Conservation (phyloP, 1,139 yeast genomes). For the Pichia sp. region DNA sequence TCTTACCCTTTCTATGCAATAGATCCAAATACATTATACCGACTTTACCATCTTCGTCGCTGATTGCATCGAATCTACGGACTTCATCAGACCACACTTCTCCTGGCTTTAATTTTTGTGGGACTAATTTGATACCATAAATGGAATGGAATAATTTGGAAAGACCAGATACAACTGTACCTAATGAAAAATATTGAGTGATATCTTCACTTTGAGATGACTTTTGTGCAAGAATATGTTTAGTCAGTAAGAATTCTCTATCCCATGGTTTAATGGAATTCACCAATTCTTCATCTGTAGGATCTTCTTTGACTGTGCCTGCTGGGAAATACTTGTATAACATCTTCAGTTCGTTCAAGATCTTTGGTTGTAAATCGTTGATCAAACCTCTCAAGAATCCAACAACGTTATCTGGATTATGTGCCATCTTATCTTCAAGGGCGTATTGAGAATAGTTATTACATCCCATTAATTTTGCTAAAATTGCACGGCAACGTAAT, state of each 20-base stretch:
- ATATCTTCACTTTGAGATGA: conserved; percentile 41
- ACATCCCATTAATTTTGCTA: conserved; percentile 76
- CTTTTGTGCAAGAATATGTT: conserved; percentile 33
- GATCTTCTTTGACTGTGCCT: conserved; percentile 29
- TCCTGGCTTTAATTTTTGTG: conserved; percentile 51
- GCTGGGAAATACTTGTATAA: conserved; percentile 26
- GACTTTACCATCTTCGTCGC: conserved; percentile 54
- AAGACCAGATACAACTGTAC: conserved; percentile 83
- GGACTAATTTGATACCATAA: conserved; percentile 74
- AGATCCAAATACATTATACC: conserved; percentile 72
- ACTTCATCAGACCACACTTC: conserved; percentile 95
- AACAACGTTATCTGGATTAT: conserved; percentile 70
- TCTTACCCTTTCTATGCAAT: conserved; percentile 60
- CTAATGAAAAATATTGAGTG: conserved; percentile 73
- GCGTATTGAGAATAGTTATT: conserved; percentile 77
- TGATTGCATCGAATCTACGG: conserved; percentile 70
- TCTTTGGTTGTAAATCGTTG: conserved; percentile 48
- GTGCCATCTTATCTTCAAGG: conserved; percentile 88
- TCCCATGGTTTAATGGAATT: conserved; percentile 82
- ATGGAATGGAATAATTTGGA: conserved; percentile 66
- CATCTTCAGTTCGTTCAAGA: conserved; percentile 55
- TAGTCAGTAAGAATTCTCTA: conserved; percentile 64
- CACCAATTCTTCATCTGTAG: conserved; percentile 39
- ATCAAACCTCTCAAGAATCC: conserved; percentile 66
- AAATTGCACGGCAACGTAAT: conserved; percentile 61